Conservation (phyloP, 2,329 filamentous ascomycete genomes). For the Exophiala mesophila region DNA sequence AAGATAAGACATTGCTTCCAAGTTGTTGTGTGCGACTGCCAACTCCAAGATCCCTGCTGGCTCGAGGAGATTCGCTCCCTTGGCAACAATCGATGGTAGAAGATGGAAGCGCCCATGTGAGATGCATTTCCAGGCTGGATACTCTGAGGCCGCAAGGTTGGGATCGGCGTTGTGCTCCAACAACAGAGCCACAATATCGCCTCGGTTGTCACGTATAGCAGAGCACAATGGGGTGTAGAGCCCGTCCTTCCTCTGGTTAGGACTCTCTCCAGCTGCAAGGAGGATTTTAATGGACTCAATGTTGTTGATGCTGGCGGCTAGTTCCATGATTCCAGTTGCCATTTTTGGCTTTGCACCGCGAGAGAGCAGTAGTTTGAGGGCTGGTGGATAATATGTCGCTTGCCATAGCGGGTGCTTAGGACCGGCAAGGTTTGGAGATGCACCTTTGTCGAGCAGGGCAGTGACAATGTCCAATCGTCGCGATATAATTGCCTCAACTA, state of each 20-base stretch:
- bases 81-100: conserved; percentile 54
- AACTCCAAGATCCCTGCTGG: conserved; percentile 64
- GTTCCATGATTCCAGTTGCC: conserved; percentile 58
- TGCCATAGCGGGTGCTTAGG: conserved; percentile 67
- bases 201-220: conserved; percentile 61
- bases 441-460: conserved; percentile 53
- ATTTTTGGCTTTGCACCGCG: conserved; percentile 59
- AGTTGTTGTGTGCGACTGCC: conserved; percentile 58
- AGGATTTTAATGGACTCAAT: conserved; percentile 57
- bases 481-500: conserved; percentile 59
- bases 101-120: conserved; percentile 60
- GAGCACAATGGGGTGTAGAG: conserved; percentile 65
- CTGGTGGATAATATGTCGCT: conserved; percentile 54
- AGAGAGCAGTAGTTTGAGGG: conserved; percentile 55
- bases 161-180: conserved; percentile 49
- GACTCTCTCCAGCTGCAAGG: conserved; percentile 54
- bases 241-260: conserved; percentile 59
- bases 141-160: conserved; percentile 57
- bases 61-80: conserved; percentile 54
- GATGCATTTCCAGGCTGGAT: conserved; percentile 64
- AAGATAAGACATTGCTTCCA: conserved; percentile 57
- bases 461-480: conserved; percentile 55
- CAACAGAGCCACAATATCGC: conserved; percentile 58
- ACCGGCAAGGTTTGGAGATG: conserved; percentile 63
- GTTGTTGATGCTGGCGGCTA: conserved; percentile 60